Evolutionary conservation across 495 filamentous ascomycete species (phyloP), one percentile per base, ranked within the genome.

Genomic region (Podospora pseudoanserina): DNA sequence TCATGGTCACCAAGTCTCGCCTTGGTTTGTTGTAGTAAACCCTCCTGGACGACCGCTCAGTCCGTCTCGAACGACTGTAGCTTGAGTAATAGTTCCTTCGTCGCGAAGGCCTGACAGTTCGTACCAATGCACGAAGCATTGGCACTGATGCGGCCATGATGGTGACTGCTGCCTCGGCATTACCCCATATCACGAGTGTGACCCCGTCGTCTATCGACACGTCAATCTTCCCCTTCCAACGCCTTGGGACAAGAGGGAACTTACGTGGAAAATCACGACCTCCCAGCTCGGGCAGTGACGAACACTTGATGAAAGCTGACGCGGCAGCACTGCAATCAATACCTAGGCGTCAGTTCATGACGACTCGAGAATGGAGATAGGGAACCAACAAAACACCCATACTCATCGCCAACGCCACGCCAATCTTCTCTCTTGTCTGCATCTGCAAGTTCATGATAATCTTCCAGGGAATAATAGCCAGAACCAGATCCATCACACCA

Each of bases 401-500:
- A 60, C 77, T 80, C 78, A 80, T 80, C 18, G 76, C 75, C 57
- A 79, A 66, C 2, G 77, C 64, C n/a, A 80, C 75, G 49, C 78
- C 78, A 69, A 77, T 75, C 32, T 77, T 78, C 34, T 78, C 76
- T 62, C 70, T 77, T 19, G 68, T 67, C 20, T 76, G 63, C 70
- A 78, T 77, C 39, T 74, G 69, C 26, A 78, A 30, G 26, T 56
- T 68, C 66, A 77, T 73, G 68, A 77, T 72, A 49, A 78, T 74
- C 34, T 65, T 68, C 75, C 76, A 78, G 0, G 76, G 71, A 9
- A 76, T 70, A 58, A 72, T 64, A 65, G 75, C 67, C 65, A 80
- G 34, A 62, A 79, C 56, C 67, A 73, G 60, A 49, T 71, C 71
- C 65, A 71, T 5, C 15, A 75, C 70, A 39, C 73, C 76, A 0